Evolutionary conservation across 108 stramenopile species (phyloP).

Genomic region (Pseudonitzschia pungens): DNA sequence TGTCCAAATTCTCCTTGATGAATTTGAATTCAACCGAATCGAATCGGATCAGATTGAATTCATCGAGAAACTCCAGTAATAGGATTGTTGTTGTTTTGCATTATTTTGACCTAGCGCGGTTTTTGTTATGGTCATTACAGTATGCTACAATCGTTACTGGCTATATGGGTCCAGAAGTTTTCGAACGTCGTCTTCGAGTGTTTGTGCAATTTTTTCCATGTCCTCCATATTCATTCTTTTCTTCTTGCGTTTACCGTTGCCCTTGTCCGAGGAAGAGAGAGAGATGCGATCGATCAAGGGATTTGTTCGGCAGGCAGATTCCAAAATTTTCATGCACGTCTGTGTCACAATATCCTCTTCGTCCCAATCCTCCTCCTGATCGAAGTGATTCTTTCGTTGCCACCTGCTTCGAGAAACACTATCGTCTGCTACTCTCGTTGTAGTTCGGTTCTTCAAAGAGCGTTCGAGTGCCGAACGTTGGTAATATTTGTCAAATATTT

Average conservation of each 20-base stretch:
- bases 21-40: neutral
- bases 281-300: conserved; percentile 71
- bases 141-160: neutral
- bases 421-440: neutral
- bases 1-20: neutral
- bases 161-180: conserved; percentile 35
- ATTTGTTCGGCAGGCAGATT: conserved; percentile 88
- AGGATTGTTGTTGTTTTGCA: too few relatives aligned
- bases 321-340: conserved; percentile 88
- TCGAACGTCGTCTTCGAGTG: conserved; percentile 49
- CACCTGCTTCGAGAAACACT: neutral
- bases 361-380: conserved; percentile 54
- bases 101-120: neutral
- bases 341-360: conserved; percentile 75
- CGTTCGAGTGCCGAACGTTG: conserved; percentile 26
- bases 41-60: neutral
- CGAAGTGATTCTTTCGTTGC: conserved; percentile 14
- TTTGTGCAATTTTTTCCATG: conserved; percentile 31
- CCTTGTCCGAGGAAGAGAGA: conserved; percentile 15
- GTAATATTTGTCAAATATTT: conserved; percentile 94
- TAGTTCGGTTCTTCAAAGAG: neutral
- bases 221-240: conserved; percentile 13
- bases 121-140: neutral
- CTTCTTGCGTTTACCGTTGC: neutral
- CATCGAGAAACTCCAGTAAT: too few relatives aligned